Base-by-base conservation (phyloP, 1,139 yeast species). In the Trichomonascaceae sp. region DNA sequence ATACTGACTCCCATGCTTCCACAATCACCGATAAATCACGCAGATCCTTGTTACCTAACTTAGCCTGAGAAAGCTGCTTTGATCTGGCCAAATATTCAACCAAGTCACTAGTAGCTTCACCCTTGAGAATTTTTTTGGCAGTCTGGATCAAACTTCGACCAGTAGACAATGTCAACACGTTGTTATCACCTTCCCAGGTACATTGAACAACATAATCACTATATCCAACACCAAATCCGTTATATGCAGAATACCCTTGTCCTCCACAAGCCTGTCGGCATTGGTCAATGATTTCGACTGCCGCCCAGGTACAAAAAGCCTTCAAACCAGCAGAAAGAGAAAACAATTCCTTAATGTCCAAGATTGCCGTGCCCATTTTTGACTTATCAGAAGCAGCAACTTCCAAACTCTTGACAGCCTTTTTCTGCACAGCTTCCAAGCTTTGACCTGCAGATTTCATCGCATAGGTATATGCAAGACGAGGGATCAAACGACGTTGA, bases 131-230 rank as follows among this genome's bases (percentile, higher is more conserved):
- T 15, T 61, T 62, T 44, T 67, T 56, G 41, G 71, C 70, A 41
- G 65, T 60, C 59, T 70, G 74, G 53, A 73, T 70, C 44, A 73
- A 64, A 1, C 74, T 64, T 18, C 76, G 67, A 61, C 96, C 97
- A 59, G 90, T 83, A 58, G 90, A 84, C 70, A 88, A 81, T 9
- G 90, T 88, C 63, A 90, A 77, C 51, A 90, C 85, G 66, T 85
- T 89, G 75, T 90, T 90, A 71, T 90, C 97, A 71, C 97, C 97
- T 75, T 90, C 97, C 97, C 97, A 90, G 27, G 96, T 90, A 72
- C 96, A 88, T 74, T 90, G 96, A 50, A 90, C 97, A 39, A 87
- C 96, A 90, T 96, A 91, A 70, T 90, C 97, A 59, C 82, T 80
- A 71, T 81, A 87, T 32, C 91, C 93, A 68, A 86, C 88, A 54